phyloP scores from a whole-genome alignment of 1,139 yeast species.

The Starmera stellimalicola region DNA sequence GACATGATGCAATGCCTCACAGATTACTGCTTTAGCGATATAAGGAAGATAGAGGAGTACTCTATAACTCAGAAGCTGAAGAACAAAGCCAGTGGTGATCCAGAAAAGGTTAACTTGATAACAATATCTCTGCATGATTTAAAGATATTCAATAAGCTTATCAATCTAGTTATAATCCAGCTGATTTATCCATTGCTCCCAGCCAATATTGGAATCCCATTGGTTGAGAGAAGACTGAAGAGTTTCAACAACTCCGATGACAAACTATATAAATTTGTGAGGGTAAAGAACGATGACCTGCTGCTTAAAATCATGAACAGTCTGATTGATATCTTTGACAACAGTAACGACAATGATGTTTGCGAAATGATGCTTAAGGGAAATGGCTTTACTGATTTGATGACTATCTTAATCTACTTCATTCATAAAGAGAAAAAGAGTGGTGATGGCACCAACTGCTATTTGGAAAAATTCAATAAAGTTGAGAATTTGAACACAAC shows the following conservation, averaged over 20 bases:
- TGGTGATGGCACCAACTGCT: too few relatives aligned
- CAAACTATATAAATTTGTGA: conserved; percentile 12
- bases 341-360: conserved; percentile 33
- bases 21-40: conserved; percentile 4
- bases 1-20: conserved; percentile 4
- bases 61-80: conserved; percentile 4
- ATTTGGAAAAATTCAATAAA: conserved; percentile 9
- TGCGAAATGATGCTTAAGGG: conserved; percentile 51
- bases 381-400: conserved; percentile 63
- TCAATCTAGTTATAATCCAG: conserved; percentile 55
- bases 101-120: conserved; percentile 35
- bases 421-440: conserved; percentile 11
- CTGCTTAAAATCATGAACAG: conserved; percentile 4
- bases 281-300: conserved; percentile 7
- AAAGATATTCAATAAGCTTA: conserved; percentile 55
- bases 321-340: neutral
- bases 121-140: conserved; percentile 79
- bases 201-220: conserved; percentile 51
- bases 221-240: conserved; percentile 47
- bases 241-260: conserved; percentile 28
- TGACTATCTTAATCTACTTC: conserved; percentile 48
- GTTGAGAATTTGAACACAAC: conserved; percentile 44
- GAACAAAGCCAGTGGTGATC: conserved; percentile 4
- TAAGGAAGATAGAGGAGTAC: conserved; percentile 9
- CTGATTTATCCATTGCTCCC: conserved; percentile 64